Conservation (phyloP, 352 stramenopile genomes). For the Phytophthora vignae region DNA sequence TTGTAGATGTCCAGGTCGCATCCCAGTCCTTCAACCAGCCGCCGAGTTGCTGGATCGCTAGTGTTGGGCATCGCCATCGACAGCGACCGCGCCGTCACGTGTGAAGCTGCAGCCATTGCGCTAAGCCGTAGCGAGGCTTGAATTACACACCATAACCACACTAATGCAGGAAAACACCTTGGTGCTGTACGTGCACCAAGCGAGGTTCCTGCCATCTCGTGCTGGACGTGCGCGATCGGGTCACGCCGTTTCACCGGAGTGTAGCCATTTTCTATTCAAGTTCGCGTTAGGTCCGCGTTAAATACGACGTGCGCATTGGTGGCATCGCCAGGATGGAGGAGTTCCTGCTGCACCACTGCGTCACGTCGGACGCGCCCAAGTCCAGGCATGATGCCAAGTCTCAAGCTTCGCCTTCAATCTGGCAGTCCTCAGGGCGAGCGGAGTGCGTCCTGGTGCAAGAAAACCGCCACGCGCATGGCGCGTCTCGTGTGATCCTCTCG, state of each 20-base stretch:
- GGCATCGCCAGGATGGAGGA: conserved; percentile 56
- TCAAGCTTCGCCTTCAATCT: conserved; percentile 28
- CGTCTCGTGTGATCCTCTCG: conserved; percentile 63
- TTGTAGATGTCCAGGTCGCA: conserved; percentile 67
- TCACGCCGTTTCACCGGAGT: conserved; percentile 22
- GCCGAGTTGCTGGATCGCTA: conserved; percentile 21
- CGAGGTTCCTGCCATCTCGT: conserved; percentile 9
- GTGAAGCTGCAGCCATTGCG: conserved; percentile 15
- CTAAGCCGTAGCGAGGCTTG: not conserved
- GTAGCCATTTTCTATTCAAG: not conserved
- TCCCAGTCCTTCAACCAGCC: conserved; percentile 43
- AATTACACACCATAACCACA: conserved; percentile 5
- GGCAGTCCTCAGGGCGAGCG: conserved; percentile 41
- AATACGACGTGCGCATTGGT: conserved; percentile 3
- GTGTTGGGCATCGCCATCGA: conserved; percentile 7
- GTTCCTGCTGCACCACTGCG: conserved; percentile 72
- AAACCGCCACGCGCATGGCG: conserved; percentile 55
- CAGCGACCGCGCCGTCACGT: conserved; percentile 10
- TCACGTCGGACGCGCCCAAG: conserved; percentile 53
- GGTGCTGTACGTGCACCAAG: not conserved
- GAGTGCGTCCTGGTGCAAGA: conserved; percentile 77
- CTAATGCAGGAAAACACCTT: not conserved
- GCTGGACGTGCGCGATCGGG: not conserved
- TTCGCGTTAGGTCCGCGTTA: not conserved
- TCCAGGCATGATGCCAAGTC: conserved; percentile 1